Evolutionary conservation across 1,139 yeast genomes (phyloP).

Genomic region (Debaryomyces udenii): DNA sequence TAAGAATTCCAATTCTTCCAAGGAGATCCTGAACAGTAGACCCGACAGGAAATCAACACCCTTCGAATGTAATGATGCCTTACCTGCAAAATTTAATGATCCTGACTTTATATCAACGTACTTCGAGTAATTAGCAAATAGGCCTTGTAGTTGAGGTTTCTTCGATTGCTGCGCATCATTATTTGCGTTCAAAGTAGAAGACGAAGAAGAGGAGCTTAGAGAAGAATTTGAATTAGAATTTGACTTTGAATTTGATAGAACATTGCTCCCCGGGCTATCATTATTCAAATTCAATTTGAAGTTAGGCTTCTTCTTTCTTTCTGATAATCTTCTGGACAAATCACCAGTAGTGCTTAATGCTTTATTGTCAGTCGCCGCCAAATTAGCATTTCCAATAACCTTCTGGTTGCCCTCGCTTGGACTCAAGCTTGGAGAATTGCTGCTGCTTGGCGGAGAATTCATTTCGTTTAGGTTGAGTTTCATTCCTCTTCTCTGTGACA

Average conservation of each 20-base stretch:
- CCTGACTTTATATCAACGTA: conserved; percentile 93
- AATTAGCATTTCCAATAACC: conserved; percentile 24
- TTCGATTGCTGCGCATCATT: conserved; percentile 7
- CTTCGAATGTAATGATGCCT: conserved; percentile 86
- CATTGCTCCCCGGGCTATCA: conserved; percentile 3
- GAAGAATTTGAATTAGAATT: conserved; percentile 8
- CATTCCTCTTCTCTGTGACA: conserved; percentile 65
- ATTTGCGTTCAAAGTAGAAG: conserved; percentile 9
- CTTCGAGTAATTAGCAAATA: conserved; percentile 81
- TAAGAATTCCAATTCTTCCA: conserved; percentile 80
- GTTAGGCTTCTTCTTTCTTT: conserved; percentile 42
- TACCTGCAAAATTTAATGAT: conserved; percentile 86
- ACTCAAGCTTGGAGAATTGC: conserved; percentile 16
- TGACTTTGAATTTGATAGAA: background rate
- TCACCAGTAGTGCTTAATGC: conserved; percentile 35
- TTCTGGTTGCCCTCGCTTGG: conserved; percentile 12
- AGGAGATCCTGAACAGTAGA: conserved; percentile 79
- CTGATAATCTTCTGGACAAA: conserved; percentile 40
- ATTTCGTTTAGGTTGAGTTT: conserved; percentile 46
- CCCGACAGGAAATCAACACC: conserved; percentile 93
- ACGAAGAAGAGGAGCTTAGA: conserved; percentile 3
- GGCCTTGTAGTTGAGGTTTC: conserved; percentile 43
- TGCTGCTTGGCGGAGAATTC: conserved; percentile 15
- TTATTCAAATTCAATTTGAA: conserved; percentile 37
- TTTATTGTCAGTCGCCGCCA: background rate